Conservation (phyloP, 495 filamentous ascomycete genomes). For the Parathielavia hyrcaniae region DNA sequence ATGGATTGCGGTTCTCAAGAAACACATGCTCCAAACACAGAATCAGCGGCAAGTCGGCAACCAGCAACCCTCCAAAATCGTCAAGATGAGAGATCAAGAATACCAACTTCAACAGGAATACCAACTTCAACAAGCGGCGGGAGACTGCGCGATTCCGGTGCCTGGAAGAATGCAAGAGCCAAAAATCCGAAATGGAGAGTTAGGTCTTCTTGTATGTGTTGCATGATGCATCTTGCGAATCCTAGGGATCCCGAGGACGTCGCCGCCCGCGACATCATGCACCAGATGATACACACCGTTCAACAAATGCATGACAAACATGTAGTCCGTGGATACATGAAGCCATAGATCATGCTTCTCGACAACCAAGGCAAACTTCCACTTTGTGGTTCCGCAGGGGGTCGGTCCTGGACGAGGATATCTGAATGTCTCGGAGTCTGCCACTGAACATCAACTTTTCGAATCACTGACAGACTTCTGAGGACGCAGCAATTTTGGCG, state of each 20-base stretch:
- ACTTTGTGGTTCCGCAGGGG: slow-evolving; percentile 5
- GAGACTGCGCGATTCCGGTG: slow-evolving; percentile 12
- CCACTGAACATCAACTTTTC: not conserved
- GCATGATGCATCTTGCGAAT: slow-evolving; percentile 6
- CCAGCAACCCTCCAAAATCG: slow-evolving; percentile 1
- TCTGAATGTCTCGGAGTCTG: slow-evolving; percentile 1
- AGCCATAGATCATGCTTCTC: slow-evolving; percentile 11
- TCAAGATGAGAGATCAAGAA: not conserved
- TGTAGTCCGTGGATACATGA: slow-evolving; percentile 9
- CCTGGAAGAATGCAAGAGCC: slow-evolving; percentile 3
- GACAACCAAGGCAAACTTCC: not conserved
- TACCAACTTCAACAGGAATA: slow-evolving; percentile 10
- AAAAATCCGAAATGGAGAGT: not conserved
- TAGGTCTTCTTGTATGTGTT: slow-evolving; percentile 4
- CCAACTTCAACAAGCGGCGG: slow-evolving; percentile 9
- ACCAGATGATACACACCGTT: slow-evolving; percentile 10
- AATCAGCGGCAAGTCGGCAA: no score
- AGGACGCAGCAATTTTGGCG: not conserved
- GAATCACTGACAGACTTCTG: slow-evolving; percentile 11
- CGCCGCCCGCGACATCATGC: slow-evolving; percentile 2
- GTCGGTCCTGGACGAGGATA: slow-evolving; percentile 10
- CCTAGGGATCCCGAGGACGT: not conserved
- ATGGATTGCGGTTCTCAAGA: not conserved
- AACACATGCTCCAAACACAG: slow-evolving; percentile 3
- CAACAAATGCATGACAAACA: slow-evolving; percentile 3